These are phyloP conservation scores for Irpex sp. DNA, from an alignment of 1,284 basidiomycete genomes.

Conservation along the genomic window DNA sequence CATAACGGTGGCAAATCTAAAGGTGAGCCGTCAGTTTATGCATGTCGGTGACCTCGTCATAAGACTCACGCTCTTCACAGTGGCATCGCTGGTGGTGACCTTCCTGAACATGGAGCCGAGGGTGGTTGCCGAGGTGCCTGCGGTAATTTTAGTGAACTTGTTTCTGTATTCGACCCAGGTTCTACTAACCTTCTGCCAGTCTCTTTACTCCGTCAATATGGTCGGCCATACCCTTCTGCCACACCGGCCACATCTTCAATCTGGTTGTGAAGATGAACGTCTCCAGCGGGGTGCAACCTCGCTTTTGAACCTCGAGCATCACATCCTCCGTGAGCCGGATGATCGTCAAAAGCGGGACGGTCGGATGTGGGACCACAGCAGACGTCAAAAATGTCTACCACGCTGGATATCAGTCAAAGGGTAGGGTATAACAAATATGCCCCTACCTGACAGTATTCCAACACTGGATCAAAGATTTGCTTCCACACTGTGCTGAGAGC, in stretches of 20 bases:
- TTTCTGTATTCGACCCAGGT: slow-evolving; percentile 62
- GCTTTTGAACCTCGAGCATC: slow-evolving; percentile 64
- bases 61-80: slow-evolving; percentile 8
- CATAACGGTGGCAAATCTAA: slow-evolving; percentile 64
- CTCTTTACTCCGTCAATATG: slow-evolving; percentile 78
- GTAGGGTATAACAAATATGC: slow-evolving; percentile 13
- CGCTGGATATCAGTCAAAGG: not conserved
- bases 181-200: slow-evolving; percentile 63
- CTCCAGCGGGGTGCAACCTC: slow-evolving; percentile 74
- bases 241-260: slow-evolving; percentile 85
- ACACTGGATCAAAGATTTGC: slow-evolving; percentile 82
- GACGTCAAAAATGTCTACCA: slow-evolving; percentile 61
- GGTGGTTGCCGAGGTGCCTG: not conserved
- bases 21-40: slow-evolving; percentile 7
- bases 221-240: slow-evolving; percentile 83
- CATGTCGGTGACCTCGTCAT: not conserved
- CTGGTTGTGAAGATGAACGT: slow-evolving; percentile 75
- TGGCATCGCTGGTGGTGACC: slow-evolving; percentile 6
- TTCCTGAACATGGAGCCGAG: slow-evolving; percentile 9
- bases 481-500: slow-evolving; percentile 73
- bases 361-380: slow-evolving; percentile 61
- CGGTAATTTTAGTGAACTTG: slow-evolving; percentile 6
- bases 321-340: slow-evolving; percentile 83
- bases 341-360: slow-evolving; percentile 77
- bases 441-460: slow-evolving; percentile 74